phyloP scores from a whole-genome alignment of 2,329 filamentous ascomycete genomes.

The Pseudogymnoascus sp. region DNA sequence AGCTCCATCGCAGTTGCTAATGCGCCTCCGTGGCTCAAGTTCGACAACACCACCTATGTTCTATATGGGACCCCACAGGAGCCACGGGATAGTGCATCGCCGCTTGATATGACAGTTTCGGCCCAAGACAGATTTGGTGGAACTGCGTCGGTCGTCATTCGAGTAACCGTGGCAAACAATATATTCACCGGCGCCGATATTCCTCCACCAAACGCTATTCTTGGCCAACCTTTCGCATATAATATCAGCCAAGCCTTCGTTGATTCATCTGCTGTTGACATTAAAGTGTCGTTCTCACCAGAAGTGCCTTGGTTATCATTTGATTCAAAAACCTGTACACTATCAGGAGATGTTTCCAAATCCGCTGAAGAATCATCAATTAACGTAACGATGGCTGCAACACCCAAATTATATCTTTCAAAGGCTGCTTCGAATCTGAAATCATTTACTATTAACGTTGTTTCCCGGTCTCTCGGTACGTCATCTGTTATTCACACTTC shows the following conservation, averaged over 20 bases:
- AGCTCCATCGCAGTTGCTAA: constrained; percentile 43
- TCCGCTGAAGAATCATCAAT: constrained; percentile 14
- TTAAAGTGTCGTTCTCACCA: constrained; percentile 18
- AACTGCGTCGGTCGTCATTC: constrained; percentile 49
- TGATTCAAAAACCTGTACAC: constrained; percentile 19
- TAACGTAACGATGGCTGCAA: constrained; percentile 21
- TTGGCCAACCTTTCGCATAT: constrained; percentile 21
- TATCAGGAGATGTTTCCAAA: constrained; percentile 23
- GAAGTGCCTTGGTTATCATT: constrained; percentile 23
- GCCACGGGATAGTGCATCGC: constrained; percentile 38
- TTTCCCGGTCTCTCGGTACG: not conserved
- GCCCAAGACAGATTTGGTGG: constrained; percentile 55
- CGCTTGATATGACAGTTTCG: constrained; percentile 55
- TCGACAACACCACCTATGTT: constrained; percentile 54
- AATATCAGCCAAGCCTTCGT: constrained; percentile 21
- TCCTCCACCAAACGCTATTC: constrained; percentile 19
- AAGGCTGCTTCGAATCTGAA: constrained; percentile 14
- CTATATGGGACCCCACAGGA: constrained; percentile 57
- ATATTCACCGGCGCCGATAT: constrained; percentile 19
- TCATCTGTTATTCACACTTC: not conserved
- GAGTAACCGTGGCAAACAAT: constrained; percentile 20
- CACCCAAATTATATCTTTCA: constrained; percentile 17
- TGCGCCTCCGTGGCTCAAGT: constrained; percentile 61
- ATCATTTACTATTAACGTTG: constrained; percentile 19
- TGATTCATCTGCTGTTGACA: constrained; percentile 20